Percentiles rank a stretch among this genome's conserved stretches.
Evolutionary conservation across 371 early-diverging fungal genomes (phyloP).

Genomic region (Haplosporangium sp.): DNA sequence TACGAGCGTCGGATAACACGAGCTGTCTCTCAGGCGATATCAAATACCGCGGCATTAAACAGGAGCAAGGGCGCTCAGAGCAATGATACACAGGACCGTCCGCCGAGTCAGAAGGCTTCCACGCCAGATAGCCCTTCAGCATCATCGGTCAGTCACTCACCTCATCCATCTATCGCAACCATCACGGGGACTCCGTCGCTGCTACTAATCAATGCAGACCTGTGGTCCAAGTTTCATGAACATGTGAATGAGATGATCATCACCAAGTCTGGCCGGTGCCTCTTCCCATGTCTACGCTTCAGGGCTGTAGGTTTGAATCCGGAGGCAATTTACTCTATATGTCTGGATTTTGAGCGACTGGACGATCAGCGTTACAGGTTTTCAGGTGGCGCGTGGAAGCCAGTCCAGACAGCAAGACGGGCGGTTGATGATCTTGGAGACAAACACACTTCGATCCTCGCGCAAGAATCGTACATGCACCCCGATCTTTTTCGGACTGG

Average conservation of each 20-base stretch:
- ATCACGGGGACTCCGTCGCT: constrained; percentile 1
- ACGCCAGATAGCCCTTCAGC: neutral
- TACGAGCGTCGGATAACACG: too few species aligned
- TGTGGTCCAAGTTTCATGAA: constrained; percentile 57
- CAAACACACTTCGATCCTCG: neutral
- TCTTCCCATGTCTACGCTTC: constrained; percentile 62
- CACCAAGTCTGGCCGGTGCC: constrained; percentile 63
- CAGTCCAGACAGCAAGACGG: neutral
- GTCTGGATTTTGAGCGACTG: constrained; percentile 57
- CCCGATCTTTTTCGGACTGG: constrained; percentile 52
- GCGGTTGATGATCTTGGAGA: neutral
- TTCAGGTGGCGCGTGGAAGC: constrained; percentile 50
- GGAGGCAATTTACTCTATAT: constrained; percentile 49
- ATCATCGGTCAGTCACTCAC: neutral
- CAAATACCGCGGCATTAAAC: too few species aligned
- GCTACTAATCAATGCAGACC: constrained; percentile 40
- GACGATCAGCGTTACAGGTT: constrained; percentile 53
- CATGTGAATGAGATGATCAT: constrained; percentile 66
- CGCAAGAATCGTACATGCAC: constrained; percentile 38
- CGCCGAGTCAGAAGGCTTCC: too few species aligned
- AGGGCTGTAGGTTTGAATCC: constrained; percentile 53
- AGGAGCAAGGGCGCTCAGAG: neutral
- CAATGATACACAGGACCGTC: neutral
- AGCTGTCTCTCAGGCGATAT: too few species aligned
- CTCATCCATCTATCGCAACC: neutral